Conservation (phyloP, 805 yeast species). For the Teunomyces aglyptinius region DNA sequence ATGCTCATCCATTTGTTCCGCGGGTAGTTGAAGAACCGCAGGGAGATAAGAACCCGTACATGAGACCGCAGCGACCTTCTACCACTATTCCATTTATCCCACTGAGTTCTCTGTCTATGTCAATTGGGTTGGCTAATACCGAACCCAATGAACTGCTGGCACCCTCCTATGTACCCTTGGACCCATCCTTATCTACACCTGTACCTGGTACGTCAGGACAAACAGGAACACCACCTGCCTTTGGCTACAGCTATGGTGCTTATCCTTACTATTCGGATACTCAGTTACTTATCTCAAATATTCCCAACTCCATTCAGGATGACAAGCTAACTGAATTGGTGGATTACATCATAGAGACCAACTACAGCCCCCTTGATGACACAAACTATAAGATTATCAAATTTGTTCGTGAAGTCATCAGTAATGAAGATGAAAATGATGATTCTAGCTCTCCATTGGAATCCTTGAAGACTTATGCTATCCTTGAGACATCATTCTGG, state of each 20-base stretch:
- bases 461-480: slow-evolving; percentile 3
- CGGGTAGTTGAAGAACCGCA: background rate
- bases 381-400: slow-evolving; percentile 7
- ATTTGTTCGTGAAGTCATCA: slow-evolving; percentile 3
- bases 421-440: background rate
- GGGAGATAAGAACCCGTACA: background rate
- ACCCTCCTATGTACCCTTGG: background rate
- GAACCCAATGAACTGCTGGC: background rate
- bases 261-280: background rate
- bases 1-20: slow-evolving; percentile 7
- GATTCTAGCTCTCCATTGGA: background rate
- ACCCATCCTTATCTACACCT: background rate
- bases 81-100: background rate
- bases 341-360: slow-evolving; percentile 13
- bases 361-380: slow-evolving; percentile 7
- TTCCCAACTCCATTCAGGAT: slow-evolving; percentile 13
- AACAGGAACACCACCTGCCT: background rate
- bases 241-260: background rate
- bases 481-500: slow-evolving; percentile 7
- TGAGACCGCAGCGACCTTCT: background rate
- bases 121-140: background rate
- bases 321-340: slow-evolving; percentile 15
- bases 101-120: background rate
- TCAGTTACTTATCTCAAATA: slow-evolving; percentile 3
- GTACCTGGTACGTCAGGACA: background rate